Conservation (phyloP, 1,284 basidiomycete species). For the Tremellales sp. region DNA sequence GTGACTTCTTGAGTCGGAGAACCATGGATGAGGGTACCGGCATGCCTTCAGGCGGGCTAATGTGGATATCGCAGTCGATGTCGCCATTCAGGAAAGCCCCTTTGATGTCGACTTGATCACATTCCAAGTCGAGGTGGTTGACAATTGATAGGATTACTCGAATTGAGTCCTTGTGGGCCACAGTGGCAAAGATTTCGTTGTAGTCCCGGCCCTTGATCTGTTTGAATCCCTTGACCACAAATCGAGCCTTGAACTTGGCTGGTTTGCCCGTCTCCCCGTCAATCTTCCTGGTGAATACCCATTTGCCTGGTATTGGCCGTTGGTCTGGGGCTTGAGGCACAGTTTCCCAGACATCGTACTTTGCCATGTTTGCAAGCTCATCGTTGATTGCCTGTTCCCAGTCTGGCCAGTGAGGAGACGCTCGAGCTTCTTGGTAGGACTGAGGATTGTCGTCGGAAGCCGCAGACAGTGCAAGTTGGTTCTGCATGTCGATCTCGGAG, state of each 20-base stretch:
- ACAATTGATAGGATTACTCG: conserved; percentile 20
- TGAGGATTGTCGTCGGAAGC: neutral
- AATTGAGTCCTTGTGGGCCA: conserved; percentile 24
- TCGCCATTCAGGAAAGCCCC: conserved; percentile 20
- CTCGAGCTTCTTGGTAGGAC: conserved; percentile 6
- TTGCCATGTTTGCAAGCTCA: conserved; percentile 18
- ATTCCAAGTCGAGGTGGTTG: conserved; percentile 20
- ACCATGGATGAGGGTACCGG: conserved; percentile 10
- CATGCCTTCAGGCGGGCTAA: conserved; percentile 19
- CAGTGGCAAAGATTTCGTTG: conserved; percentile 17
- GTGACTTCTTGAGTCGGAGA: conserved; percentile 16
- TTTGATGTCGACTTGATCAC: conserved; percentile 28
- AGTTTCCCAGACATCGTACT: conserved; percentile 16
- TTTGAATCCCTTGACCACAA: conserved; percentile 12
- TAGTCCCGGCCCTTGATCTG: conserved; percentile 18
- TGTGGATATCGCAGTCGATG: conserved; percentile 11
- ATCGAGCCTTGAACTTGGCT: conserved; percentile 11
- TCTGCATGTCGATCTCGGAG: no score
- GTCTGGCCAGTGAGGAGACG: conserved; percentile 6
- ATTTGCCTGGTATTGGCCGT: conserved; percentile 2
- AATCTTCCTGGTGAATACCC: conserved; percentile 15
- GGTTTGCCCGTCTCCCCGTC: conserved; percentile 13
- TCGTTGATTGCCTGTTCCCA: conserved; percentile 15
- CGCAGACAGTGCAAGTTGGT: neutral
- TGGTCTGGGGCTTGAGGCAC: neutral